Base-by-base conservation (phyloP, 768 basidiomycete species). In the Leccinum variicolor region DNA sequence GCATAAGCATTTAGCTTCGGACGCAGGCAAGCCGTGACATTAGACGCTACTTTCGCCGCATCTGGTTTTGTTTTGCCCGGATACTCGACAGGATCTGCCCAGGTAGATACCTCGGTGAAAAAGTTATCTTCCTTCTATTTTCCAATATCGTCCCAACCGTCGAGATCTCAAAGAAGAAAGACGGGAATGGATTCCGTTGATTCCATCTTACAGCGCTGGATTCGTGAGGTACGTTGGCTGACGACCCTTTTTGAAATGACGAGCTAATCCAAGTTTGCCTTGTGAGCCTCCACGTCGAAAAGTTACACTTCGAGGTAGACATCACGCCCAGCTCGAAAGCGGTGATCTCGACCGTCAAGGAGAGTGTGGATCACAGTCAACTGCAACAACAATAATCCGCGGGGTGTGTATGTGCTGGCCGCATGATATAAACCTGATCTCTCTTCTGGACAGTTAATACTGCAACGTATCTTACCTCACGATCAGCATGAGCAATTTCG, bases 1-100 rank as follows among this genome's bases (percentile, higher is more conserved):
- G 3, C 25, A 13, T 63, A 61, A 19, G 53, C 48, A 7, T 63
- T 63, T 53, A 56, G 62, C 8, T 63, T 63, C 3, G 60, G 62
- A 28, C 52, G 60, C 28, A 56, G 60, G 60, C 39, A 45, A 2
- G 29, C 29, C 3, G 11, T 11, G 26, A 25, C 7, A 2, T 28
- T 6, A 10, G 2, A 33, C 9, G 29, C 14, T 9, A 5, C 13
- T 6, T 33, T 8, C 13, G n/a, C 5, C 1, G 1, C 54, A 13
- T 17, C 10, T 14, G n/a, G 31, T 46, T 3, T 5, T 15, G 19
- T 36, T 26, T 34, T n/a, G 13, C 13, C 10, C 17, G 28, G n/a
- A 31, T 45, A n/a, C 31, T 33, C 23, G 25, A 46, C 19, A 63
- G 61, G 34, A 52, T 57, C 21, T 63, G 62, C 21, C 62, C 62